A percentile compares a stretch with the other conserved stretches of the same genome.
These are phyloP conservation scores for Vaccinium vitisidaea DNA, from an alignment of 148 eudicot genomes.

Conservation along the genomic window DNA sequence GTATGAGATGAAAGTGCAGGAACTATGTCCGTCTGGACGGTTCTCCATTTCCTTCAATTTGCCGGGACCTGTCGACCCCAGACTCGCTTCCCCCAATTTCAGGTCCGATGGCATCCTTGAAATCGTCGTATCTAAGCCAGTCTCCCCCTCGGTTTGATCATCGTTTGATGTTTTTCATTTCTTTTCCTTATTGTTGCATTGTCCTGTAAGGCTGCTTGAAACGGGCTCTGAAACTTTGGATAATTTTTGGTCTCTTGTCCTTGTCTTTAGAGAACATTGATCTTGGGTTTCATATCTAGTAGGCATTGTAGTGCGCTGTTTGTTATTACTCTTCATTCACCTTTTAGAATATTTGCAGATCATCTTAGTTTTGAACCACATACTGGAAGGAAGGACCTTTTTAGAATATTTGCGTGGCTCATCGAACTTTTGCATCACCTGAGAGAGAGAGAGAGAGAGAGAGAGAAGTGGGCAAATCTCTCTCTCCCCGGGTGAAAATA, in stretches of 20 bases:
- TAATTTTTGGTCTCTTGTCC: not conserved
- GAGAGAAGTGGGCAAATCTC: too few relatives aligned
- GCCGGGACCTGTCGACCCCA: slow-evolving; percentile 84
- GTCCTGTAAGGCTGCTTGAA: not conserved
- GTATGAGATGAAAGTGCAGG: slow-evolving; percentile 49
- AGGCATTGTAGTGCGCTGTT: not conserved
- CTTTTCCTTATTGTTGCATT: not conserved
- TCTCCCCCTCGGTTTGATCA: not conserved
- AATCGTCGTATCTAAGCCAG: slow-evolving; percentile 34
- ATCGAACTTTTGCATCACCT: not conserved
- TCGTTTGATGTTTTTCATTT: not conserved
- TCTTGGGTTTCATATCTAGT: not conserved
- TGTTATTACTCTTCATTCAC: too few relatives aligned
- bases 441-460: too few relatives aligned
- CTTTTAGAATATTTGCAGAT: too few relatives aligned
- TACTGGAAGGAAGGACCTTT: too few relatives aligned
- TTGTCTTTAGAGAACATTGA: not conserved
- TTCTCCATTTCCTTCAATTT: slow-evolving; percentile 69
- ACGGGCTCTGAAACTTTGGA: not conserved
- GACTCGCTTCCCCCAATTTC: slow-evolving; percentile 53
- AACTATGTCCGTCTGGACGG: slow-evolving; percentile 62
- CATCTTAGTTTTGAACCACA: too few relatives aligned
- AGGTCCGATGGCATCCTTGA: slow-evolving; percentile 76
- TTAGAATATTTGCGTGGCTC: not conserved
- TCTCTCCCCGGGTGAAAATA: not conserved